A percentile compares a stretch with the other conserved stretches of the same genome.
phyloP scores from a whole-genome alignment of 768 basidiomycete species.

The Boletus vinaceobasis region DNA sequence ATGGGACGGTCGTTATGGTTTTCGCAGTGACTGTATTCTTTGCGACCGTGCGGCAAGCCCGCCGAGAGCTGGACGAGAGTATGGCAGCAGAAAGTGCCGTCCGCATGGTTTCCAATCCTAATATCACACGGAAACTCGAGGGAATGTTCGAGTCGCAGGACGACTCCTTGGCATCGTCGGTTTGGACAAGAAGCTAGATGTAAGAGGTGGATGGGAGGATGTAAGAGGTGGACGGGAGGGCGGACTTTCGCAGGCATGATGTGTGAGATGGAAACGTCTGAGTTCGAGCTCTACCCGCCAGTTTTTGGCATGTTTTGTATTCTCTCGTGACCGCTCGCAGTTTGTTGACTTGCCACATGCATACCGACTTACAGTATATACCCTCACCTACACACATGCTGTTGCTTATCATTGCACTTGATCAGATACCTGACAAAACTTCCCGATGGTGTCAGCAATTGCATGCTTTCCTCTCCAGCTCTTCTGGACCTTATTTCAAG shows the following conservation, averaged over 20 bases:
- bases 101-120: not conserved
- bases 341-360: not conserved
- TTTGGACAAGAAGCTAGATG: not conserved
- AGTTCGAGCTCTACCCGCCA: not conserved
- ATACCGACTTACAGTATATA: constrained; percentile 2
- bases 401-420: no score
- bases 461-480: no score
- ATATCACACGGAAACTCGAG: not conserved
- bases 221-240: not conserved
- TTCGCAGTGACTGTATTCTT: constrained; percentile 45
- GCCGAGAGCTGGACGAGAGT: constrained; percentile 60
- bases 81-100: constrained; percentile 28
- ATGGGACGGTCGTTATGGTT: constrained; percentile 47
- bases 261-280: not conserved
- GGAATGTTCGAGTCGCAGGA: not conserved
- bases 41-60: constrained; percentile 56
- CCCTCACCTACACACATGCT: not conserved
- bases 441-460: no score
- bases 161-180: not conserved
- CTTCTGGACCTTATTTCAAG: no score
- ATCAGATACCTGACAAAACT: no score
- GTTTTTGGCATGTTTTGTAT: not conserved
- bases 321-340: not conserved
- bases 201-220: not conserved
- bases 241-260: not conserved